These are phyloP conservation scores for Oropetium thomaeum DNA, from an alignment of 176 grass and related monocot genomes.

Conservation along the genomic window DNA sequence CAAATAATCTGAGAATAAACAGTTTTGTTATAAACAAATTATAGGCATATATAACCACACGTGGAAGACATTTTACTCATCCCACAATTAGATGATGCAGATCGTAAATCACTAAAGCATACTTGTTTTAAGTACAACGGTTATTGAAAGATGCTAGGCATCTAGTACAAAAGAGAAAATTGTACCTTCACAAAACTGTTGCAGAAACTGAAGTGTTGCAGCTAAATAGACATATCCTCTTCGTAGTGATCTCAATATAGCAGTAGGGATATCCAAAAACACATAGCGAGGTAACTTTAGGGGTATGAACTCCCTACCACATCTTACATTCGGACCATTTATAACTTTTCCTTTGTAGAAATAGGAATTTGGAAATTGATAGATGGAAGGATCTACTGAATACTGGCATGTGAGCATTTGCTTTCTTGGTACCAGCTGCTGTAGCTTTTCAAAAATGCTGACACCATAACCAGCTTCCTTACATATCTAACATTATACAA, in stretches of 20 bases:
- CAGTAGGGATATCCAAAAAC: not conserved
- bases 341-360: not conserved
- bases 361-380: not conserved
- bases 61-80: not conserved
- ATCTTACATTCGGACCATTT: not conserved
- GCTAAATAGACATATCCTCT: not conserved
- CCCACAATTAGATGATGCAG: not conserved
- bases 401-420: not conserved
- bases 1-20: not conserved
- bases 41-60: not conserved
- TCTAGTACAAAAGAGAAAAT: not conserved
- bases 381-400: not conserved
- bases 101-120: not conserved
- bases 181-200: not conserved
- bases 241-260: not conserved
- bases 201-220: not conserved
- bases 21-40: not conserved
- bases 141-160: not conserved
- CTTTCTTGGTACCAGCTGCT: not conserved
- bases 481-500: not conserved
- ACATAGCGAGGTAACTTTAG: not conserved
- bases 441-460: not conserved
- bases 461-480: not conserved
- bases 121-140: too few species aligned
- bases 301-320: too few species aligned